Conservation (phyloP, 2,329 filamentous ascomycete genomes). For the Sporothrix globosa region DNA sequence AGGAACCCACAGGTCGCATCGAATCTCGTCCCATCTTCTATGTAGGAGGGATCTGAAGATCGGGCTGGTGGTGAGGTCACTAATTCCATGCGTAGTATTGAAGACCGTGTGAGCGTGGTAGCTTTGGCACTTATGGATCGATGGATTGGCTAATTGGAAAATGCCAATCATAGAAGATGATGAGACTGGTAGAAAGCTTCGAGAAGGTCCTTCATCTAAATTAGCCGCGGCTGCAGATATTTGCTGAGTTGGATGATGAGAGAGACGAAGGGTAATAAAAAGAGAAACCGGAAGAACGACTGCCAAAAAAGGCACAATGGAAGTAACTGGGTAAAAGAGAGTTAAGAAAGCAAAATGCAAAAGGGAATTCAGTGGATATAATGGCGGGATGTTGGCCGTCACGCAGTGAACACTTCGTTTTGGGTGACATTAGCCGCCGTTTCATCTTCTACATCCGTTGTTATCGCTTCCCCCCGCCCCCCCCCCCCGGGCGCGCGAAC, state of each 20-base stretch:
- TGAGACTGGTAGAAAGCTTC: conserved; percentile 28
- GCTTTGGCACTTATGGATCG: not conserved
- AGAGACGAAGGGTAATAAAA: not conserved
- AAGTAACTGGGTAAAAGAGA: not conserved
- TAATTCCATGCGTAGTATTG: not conserved
- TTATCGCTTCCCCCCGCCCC: not conserved
- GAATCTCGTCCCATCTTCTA: not conserved
- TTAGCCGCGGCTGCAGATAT: conserved; percentile 28
- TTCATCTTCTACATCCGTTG: conserved; percentile 30
- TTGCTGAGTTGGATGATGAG: not conserved
- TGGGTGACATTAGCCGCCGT: conserved; percentile 34
- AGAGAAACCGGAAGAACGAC: not conserved
- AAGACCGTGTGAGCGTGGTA: not conserved
- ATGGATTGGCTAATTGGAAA: conserved; percentile 8
- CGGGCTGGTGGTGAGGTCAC: not conserved
- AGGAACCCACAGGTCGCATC: not conserved
- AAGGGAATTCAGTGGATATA: not conserved
- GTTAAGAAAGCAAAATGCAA: not conserved
- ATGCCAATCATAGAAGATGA: not conserved
- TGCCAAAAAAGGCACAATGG: not conserved
- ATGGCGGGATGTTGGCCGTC: not conserved
- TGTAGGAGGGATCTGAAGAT: conserved; percentile 6
- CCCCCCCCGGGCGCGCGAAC: not conserved
- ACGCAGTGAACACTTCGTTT: not conserved
- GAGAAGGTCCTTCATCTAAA: conserved; percentile 36